Conservation (phyloP, 192 early-diverging fungal genomes). For the Dissophora ornata region DNA sequence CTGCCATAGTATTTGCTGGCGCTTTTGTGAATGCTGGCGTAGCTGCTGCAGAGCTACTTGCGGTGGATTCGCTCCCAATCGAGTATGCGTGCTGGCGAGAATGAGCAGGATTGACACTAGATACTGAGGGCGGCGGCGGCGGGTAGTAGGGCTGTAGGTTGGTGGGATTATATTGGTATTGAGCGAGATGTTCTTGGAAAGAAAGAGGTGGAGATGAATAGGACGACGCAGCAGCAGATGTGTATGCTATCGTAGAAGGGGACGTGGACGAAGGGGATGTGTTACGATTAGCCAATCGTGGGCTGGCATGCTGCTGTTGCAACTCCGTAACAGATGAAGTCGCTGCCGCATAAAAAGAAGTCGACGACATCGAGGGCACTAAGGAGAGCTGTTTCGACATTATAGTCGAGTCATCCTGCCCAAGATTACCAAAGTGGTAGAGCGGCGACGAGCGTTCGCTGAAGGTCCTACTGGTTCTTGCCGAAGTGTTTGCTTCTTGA, state of each 20-base stretch:
- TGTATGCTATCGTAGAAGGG: slow-evolving; percentile 1
- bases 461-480: neutral
- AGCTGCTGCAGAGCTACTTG: neutral
- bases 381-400: neutral
- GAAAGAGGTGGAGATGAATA: slow-evolving; percentile 6
- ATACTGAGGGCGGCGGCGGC: slow-evolving; percentile 17
- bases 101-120: neutral
- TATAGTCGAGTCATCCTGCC: slow-evolving; percentile 4
- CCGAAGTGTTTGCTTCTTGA: neutral
- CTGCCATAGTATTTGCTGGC: neutral
- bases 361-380: neutral
- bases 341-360: neutral
- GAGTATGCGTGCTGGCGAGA: neutral
- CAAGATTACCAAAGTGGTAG: slow-evolving; percentile 9
- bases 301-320: slow-evolving; percentile 1
- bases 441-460: slow-evolving; percentile 7
- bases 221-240: slow-evolving; percentile 5
- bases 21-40: neutral
- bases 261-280: neutral
- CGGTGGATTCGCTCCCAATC: neutral
- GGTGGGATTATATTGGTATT: neutral
- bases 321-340: slow-evolving; percentile 12
- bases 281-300: slow-evolving; percentile 6
- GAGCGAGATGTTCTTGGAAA: neutral
- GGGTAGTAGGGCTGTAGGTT: slow-evolving; percentile 38